phyloP scores from a whole-genome alignment of 352 stramenopile genomes.

The Globisporangium spinosum region DNA sequence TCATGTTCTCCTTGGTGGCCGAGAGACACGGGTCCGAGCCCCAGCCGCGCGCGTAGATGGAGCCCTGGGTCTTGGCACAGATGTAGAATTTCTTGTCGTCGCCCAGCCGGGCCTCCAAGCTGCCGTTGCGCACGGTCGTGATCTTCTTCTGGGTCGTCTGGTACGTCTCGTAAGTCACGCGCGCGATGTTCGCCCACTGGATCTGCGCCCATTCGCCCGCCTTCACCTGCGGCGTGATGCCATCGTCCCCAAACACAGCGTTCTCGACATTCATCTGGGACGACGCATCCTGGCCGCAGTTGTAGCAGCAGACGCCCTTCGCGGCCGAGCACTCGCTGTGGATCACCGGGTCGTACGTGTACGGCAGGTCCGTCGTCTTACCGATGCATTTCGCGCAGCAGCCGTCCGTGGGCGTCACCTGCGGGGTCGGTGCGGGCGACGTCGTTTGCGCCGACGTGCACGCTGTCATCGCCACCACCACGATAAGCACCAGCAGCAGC shows the following conservation, averaged over 20 bases:
- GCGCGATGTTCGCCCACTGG: conserved; percentile 27
- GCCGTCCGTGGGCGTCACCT: conserved; percentile 28
- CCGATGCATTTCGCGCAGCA: conserved; percentile 69
- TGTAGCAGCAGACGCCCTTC: conserved; percentile 67
- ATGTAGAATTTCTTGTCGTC: conserved; percentile 29
- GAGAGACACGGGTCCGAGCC: conserved; percentile 28
- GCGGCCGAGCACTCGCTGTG: conserved; percentile 47
- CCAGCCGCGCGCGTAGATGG: conserved; percentile 35
- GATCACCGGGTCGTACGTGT: conserved; percentile 68
- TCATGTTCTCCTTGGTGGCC: conserved; percentile 19
- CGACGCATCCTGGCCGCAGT: conserved; percentile 36
- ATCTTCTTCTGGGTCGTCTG: conserved; percentile 29
- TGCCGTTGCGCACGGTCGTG: conserved; percentile 34
- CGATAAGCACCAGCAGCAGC: background rate
- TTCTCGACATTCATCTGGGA: conserved; percentile 26
- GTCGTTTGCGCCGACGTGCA: background rate
- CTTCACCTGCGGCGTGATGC: conserved; percentile 46
- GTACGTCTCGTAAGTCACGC: conserved; percentile 41
- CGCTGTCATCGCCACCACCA: too few species aligned
- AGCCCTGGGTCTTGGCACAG: conserved; percentile 29
- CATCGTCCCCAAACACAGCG: conserved; percentile 41
- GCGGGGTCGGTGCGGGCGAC: conserved; percentile 14
- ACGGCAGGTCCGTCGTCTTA: conserved; percentile 48
- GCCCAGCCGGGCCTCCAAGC: conserved; percentile 23
- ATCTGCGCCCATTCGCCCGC: conserved; percentile 38